These are phyloP conservation scores for Colletotrichum truncatum DNA, from an alignment of 2,329 filamentous ascomycete genomes.

Conservation along the genomic window DNA sequence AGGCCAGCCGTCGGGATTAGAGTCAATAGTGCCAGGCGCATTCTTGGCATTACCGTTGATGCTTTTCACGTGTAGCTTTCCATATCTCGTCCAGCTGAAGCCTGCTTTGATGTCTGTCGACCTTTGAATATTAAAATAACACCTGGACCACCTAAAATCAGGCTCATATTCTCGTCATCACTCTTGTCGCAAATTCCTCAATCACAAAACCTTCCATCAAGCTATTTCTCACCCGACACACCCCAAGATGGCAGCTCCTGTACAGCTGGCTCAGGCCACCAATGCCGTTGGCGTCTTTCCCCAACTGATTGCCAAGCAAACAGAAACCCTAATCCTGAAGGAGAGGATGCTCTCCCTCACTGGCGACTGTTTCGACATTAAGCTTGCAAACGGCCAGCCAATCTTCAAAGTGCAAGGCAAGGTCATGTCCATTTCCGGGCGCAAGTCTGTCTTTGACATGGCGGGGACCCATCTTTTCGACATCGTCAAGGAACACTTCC, in stretches of 20 bases:
- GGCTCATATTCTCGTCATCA: no score
- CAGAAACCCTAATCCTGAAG: conserved; percentile 63
- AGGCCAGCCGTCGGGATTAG: neutral
- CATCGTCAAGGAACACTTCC: conserved; percentile 61
- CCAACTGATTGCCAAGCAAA: conserved; percentile 45
- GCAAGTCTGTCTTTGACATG: conserved; percentile 66
- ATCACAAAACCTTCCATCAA: no score
- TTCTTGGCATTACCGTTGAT: neutral
- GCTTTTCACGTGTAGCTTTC: neutral
- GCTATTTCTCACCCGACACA: no score
- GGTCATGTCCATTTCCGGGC: conserved; percentile 58
- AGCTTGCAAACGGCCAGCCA: conserved; percentile 59
- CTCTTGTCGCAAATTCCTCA: no score
- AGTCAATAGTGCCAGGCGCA: neutral
- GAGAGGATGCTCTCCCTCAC: conserved; percentile 70
- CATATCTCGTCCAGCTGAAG: no score
- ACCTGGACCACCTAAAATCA: no score
- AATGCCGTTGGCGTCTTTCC: conserved; percentile 50
- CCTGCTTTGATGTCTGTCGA: no score
- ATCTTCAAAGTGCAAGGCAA: conserved; percentile 67
- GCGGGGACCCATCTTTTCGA: conserved; percentile 64
- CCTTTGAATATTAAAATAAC: no score
- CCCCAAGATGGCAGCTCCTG: neutral
- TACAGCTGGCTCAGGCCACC: conserved; percentile 38
- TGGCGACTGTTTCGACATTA: conserved; percentile 73